Base-by-base conservation (phyloP, 805 yeast genomes). In the fission yeast (Schizosaccharomyces pombe) region DNA sequence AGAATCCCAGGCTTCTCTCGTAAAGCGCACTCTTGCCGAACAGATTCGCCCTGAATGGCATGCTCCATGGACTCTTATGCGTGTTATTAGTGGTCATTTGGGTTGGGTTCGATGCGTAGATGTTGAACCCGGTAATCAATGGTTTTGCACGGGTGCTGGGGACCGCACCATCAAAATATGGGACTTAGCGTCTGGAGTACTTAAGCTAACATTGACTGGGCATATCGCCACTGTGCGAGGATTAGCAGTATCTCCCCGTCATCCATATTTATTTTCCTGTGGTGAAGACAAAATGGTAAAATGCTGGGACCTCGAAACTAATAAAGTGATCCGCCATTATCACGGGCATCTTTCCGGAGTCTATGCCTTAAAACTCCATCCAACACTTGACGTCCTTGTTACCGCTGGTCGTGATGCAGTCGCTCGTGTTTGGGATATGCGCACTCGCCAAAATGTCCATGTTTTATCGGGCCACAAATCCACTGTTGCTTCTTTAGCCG, bases 341-440 rank as follows among this genome's bases (percentile, higher is more conserved):
- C 93, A 87, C 67, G 99, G 98, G 2, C 98, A 91, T 68, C 71
- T 85, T 28, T 84, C 94, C 31, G 93, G 94, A 3, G 84, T 91
- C 1, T 85, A 85, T 62, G 72, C 93, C 0, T 71, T 87, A 47
- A 89, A 79, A 56, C 64, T 86, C 14, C 97, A 89, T 64, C 97
- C 97, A 0, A 84, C 85, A 2, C 67, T 87, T 28, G 94, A 87
- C 60, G 68, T 89, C 5, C 66, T 86, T 12, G 84, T 82, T 6
- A 82, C 94, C 2, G 98, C 86, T 4, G 93, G 96, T 22, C 70
- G 95, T 56, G 99, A 91, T 65, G 73, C 85, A 3, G 80, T 84
- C 0, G 80, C 86, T 0, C 71, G 93, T 55, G 81, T 86, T 3
- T 91, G 99, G 99, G 99, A 91, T 65, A 80, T 91, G 55, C 72